Percentiles rank a stretch among this genome's conserved stretches.
Evolutionary conservation across 805 yeast genomes (phyloP).

Genomic region (Scheffersomyces amazonensis): DNA sequence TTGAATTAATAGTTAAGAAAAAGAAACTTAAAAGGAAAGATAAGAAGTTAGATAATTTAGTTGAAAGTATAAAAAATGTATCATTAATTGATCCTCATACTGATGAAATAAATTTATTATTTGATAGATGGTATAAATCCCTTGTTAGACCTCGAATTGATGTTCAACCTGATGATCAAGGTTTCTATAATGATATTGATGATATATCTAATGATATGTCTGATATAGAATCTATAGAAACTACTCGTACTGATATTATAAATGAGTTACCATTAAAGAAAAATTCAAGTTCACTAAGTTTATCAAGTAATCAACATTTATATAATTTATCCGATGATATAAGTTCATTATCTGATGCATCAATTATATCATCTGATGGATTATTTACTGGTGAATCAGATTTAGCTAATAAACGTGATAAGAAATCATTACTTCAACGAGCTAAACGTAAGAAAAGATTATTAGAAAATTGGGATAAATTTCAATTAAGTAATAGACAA

Average conservation of each 20-base stretch:
- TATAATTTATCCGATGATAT: conserved; percentile 9
- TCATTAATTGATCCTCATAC: not conserved
- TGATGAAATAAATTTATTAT: conserved; percentile 3
- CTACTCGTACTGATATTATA: not conserved
- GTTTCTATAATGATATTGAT: conserved; percentile 30
- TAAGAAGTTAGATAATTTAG: not conserved
- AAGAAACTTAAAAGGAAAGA: conserved; percentile 1
- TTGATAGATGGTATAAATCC: conserved; percentile 25
- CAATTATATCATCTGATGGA: conserved; percentile 9
- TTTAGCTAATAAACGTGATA: not conserved
- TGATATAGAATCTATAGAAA: conserved; percentile 25
- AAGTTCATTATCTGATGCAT: conserved; percentile 18
- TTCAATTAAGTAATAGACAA: conserved; percentile 36
- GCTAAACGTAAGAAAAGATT: not conserved
- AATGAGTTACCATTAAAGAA: no score
- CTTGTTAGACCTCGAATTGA: conserved; percentile 19
- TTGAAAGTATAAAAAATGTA: no score
- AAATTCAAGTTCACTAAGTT: not conserved
- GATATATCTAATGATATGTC: conserved; percentile 20
- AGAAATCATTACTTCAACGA: conserved; percentile 1
- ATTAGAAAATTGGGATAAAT: conserved; percentile 17
- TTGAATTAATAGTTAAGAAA: conserved; percentile 30
- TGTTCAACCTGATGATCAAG: conserved; percentile 33
- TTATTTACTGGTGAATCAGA: conserved; percentile 6
- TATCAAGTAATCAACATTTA: not conserved